Percentiles rank a stretch among this genome's conserved stretches.
Evolutionary conservation across 1,284 basidiomycete species (phyloP).

Genomic region (Nidula niveotomentosa): DNA sequence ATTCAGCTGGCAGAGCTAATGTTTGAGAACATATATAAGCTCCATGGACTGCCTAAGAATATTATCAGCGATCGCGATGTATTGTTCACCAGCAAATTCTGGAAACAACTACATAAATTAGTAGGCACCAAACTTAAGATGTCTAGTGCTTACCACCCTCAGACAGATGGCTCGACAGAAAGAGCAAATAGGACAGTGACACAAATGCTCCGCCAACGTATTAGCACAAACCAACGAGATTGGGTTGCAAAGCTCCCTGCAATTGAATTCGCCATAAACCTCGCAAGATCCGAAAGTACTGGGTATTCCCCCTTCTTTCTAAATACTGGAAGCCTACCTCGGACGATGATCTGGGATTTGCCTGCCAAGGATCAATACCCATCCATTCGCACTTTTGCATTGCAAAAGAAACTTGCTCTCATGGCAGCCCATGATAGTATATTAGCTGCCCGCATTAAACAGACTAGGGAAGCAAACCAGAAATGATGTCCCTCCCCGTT

Average conservation of each 20-base stretch:
- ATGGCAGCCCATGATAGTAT: constrained; percentile 28
- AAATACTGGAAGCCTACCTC: constrained; percentile 24
- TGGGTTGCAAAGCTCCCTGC: constrained; percentile 34
- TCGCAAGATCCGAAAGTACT: constrained; percentile 17
- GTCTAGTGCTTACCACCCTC: constrained; percentile 41
- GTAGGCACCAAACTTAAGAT: constrained; percentile 23
- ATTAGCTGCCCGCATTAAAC: constrained; percentile 22
- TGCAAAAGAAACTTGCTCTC: constrained; percentile 16
- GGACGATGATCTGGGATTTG: constrained; percentile 23
- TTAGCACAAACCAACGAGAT: constrained; percentile 29
- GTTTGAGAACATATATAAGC: not conserved
- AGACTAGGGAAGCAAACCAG: constrained; percentile 23
- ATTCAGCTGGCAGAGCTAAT: constrained; percentile 34
- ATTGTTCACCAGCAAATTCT: not conserved
- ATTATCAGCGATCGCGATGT: not conserved
- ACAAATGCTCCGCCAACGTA: constrained; percentile 34
- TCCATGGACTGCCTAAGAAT: not conserved
- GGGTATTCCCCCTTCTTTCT: constrained; percentile 28
- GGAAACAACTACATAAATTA: not conserved
- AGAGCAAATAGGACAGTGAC: constrained; percentile 34
- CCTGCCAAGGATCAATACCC: constrained; percentile 15
- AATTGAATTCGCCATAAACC: constrained; percentile 36
- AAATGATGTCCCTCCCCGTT: constrained; percentile 14
- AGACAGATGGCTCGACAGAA: constrained; percentile 41
- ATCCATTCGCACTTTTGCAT: constrained; percentile 20